phyloP scores from a whole-genome alignment of 2,329 filamentous ascomycete species.

The Byssoonygena ceratinophila region DNA sequence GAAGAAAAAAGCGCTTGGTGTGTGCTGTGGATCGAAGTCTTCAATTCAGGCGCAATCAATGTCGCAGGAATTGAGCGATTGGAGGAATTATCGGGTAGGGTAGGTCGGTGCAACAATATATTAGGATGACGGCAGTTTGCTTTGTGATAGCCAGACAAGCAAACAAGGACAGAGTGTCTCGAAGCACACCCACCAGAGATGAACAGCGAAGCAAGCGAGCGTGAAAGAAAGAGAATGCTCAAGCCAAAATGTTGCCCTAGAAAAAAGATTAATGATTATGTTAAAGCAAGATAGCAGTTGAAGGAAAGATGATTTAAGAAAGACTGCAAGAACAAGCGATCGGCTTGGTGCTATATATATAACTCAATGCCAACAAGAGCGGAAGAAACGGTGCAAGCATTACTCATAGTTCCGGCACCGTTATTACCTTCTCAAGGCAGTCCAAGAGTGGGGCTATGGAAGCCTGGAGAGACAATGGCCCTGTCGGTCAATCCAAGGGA shows the following conservation, averaged over 20 bases:
- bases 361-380: not conserved
- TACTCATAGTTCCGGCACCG: not conserved
- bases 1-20: not conserved
- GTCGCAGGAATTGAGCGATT: not conserved
- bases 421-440: not conserved
- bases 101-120: conserved; percentile 6
- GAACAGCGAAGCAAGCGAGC: not conserved
- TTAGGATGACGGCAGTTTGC: conserved; percentile 10
- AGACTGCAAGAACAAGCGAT: not conserved
- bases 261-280: not conserved
- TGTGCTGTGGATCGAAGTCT: not conserved
- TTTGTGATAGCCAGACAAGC: conserved; percentile 11
- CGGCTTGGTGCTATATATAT: not conserved
- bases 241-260: not conserved
- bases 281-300: not conserved
- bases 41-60: not conserved
- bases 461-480: not conserved
- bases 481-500: not conserved
- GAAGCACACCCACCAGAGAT: not conserved
- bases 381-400: not conserved
- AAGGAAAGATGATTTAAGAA: not conserved
- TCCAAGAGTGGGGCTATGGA: conserved; percentile 2
- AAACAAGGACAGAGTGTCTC: conserved; percentile 1
- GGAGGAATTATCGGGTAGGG: not conserved
- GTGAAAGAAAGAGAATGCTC: conserved; percentile 5